Conservation (phyloP, 148 eudicot species). For the Vaccinium macrocarpon region DNA sequence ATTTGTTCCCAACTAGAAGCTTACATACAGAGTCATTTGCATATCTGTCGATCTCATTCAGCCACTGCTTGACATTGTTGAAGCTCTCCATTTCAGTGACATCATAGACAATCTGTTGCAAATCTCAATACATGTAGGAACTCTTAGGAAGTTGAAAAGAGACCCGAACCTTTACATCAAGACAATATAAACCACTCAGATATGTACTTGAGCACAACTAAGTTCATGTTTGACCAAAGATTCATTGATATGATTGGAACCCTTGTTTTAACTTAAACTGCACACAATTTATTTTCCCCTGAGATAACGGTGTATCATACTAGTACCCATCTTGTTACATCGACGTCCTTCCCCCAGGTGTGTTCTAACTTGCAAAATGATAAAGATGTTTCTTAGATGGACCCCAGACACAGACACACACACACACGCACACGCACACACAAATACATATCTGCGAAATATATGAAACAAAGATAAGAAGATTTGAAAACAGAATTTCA, state of each 20-base stretch:
- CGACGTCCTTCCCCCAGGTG: not conserved
- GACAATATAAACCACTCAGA: not conserved
- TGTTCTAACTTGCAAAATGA: not conserved
- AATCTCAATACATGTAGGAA: slow-evolving; percentile 16
- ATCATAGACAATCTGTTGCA: slow-evolving; percentile 82
- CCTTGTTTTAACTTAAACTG: not conserved
- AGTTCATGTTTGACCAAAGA: not conserved
- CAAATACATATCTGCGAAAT: not conserved
- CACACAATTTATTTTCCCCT: not conserved
- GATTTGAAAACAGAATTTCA: not conserved
- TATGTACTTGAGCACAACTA: not conserved
- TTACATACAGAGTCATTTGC: slow-evolving; percentile 90
- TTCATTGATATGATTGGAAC: not conserved
- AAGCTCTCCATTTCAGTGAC: slow-evolving; percentile 99
- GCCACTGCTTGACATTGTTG: slow-evolving; percentile 98
- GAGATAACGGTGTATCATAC: not conserved
- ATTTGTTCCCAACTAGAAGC: slow-evolving; percentile 94
- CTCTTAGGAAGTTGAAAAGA: not conserved
- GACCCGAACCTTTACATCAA: not conserved
- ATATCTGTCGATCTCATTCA: slow-evolving; percentile 89
- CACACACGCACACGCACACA: too few species aligned
- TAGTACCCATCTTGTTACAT: not conserved
- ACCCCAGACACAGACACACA: not conserved
- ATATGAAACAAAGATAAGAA: not conserved
- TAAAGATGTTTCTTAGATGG: not conserved